Percentiles rank a stretch among this genome's conserved stretches.
Evolutionary conservation across 1,139 yeast species (phyloP).

Genomic region (Yamadazyma epiphylla): DNA sequence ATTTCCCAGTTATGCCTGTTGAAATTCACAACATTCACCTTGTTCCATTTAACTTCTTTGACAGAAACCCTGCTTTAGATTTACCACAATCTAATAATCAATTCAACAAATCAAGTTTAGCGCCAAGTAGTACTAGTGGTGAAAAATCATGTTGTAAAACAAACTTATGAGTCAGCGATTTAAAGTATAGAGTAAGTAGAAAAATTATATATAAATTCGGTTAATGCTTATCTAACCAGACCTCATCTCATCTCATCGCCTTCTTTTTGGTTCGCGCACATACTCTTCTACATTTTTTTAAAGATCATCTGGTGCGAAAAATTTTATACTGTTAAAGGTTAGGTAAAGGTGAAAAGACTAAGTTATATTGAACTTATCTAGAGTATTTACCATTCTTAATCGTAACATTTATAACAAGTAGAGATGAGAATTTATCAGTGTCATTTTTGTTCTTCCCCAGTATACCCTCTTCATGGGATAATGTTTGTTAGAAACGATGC

Average conservation of each 20-base stretch:
- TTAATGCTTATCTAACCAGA: too few relatives aligned
- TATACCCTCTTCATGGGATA: conserved; percentile 96
- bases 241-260: conserved; percentile 4
- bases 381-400: too few relatives aligned
- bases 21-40: conserved; percentile 69
- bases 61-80: conserved; percentile 79
- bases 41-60: conserved; percentile 75
- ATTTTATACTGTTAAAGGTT: too few relatives aligned
- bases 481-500: conserved; percentile 98
- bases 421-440: conserved; percentile 90
- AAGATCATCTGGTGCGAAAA: conserved; percentile 1
- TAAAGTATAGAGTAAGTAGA: too few relatives aligned
- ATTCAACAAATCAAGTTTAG: conserved; percentile 66
- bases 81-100: conserved; percentile 69
- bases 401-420: too few relatives aligned
- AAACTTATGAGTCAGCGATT: conserved; percentile 14
- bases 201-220: too few relatives aligned
- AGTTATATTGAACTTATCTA: too few relatives aligned
- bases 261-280: background rate
- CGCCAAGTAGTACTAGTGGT: conserved; percentile 18
- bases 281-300: too few relatives aligned
- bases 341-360: too few relatives aligned
- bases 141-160: conserved; percentile 38
- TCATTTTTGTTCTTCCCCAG: conserved; percentile 97
- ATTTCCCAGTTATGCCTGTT: conserved; percentile 92